Evolutionary conservation across 495 filamentous ascomycete genomes (phyloP).

Genomic region (Arthonia radiata): DNA sequence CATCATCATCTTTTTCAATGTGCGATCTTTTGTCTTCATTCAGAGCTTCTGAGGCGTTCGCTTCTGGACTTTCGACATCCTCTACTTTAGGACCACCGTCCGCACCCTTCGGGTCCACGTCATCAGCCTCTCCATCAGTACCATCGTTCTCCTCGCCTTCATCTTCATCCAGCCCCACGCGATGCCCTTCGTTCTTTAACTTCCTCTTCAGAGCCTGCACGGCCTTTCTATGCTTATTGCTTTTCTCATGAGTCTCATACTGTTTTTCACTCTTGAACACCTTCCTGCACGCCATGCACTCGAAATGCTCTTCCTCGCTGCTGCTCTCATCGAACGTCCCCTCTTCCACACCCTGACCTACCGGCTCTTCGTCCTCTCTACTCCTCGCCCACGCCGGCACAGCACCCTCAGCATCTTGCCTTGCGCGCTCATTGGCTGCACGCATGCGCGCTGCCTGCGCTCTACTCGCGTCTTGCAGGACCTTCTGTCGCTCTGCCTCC

Average conservation of each 20-base stretch:
- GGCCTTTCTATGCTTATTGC: constrained; percentile 81
- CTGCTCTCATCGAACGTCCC: constrained; percentile 29
- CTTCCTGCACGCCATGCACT: constrained; percentile 84
- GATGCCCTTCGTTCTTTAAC: constrained; percentile 55
- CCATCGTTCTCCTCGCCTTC: constrained; percentile 3
- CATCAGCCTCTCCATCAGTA: constrained; percentile 5
- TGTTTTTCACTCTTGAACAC: constrained; percentile 85
- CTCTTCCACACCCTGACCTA: constrained; percentile 20
- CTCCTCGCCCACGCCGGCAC: constrained; percentile 59
- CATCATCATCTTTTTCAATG: background rate
- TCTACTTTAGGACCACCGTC: background rate
- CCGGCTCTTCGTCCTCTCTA: constrained; percentile 18
- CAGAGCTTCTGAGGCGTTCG: background rate
- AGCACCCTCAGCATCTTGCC: constrained; percentile 17
- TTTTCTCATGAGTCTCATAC: constrained; percentile 79
- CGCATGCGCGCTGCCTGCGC: constrained; percentile 68
- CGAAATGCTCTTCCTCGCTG: constrained; percentile 33
- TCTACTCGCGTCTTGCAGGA: constrained; percentile 48
- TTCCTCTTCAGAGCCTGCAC: constrained; percentile 52
- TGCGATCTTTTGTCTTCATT: background rate
- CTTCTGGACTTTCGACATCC: background rate
- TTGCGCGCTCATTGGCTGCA: constrained; percentile 47
- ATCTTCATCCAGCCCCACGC: constrained; percentile 26
- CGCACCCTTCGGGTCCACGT: background rate
- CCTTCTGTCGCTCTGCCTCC: constrained; percentile 57